Conservation (phyloP, 1,284 basidiomycete species). For the Meripilus lineatus region DNA sequence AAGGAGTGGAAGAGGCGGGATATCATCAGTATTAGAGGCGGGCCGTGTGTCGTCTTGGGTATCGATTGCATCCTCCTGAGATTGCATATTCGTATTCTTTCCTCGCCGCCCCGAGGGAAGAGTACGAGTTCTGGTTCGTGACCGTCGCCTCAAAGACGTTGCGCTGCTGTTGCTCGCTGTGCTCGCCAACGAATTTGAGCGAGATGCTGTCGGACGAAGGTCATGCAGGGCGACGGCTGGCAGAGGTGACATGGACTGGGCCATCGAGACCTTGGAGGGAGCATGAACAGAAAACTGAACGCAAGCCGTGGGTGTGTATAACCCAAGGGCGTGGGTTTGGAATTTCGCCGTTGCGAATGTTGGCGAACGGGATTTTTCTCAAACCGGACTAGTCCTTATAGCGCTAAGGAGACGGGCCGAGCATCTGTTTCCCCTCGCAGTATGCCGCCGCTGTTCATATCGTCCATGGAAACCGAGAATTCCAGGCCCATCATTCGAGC, state of each 20-base stretch:
- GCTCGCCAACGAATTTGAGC: conserved; percentile 39
- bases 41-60: neutral
- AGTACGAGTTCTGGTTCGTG: conserved; percentile 28
- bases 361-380: too few relatives aligned
- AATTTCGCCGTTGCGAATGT: too few relatives aligned
- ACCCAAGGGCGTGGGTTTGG: too few relatives aligned
- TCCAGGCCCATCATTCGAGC: too few relatives aligned
- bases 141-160: conserved; percentile 27
- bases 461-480: too few relatives aligned
- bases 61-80: conserved; percentile 1
- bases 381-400: neutral
- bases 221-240: too few relatives aligned
- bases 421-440: too few relatives aligned
- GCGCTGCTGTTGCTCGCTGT: conserved; percentile 32
- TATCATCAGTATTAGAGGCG: conserved; percentile 10
- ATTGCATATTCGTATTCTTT: conserved; percentile 17
- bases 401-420: too few relatives aligned
- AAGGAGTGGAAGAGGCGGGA: conserved; percentile 17
- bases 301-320: too few relatives aligned
- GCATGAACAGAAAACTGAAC: conserved; percentile 22
- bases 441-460: too few relatives aligned
- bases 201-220: conserved; percentile 21
- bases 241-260: conserved; percentile 22
- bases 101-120: conserved; percentile 21
- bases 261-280: conserved; percentile 24